Evolutionary conservation across 176 grass and related monocot genomes (phyloP).

Genomic region (Eragrostis curvula): DNA sequence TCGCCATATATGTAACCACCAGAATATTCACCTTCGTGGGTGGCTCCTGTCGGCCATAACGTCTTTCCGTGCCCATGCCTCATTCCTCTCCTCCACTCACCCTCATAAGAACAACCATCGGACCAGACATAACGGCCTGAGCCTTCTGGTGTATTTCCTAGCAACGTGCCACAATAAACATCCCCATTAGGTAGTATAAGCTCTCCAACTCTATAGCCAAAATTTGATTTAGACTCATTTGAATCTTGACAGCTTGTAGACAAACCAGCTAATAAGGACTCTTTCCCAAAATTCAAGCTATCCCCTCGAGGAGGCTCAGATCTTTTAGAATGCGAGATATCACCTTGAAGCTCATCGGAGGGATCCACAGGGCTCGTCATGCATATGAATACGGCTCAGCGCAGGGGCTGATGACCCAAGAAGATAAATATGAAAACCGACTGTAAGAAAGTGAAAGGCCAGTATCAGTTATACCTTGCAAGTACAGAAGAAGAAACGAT

Average conservation of each 20-base stretch:
- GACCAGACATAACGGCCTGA: slow-evolving; percentile 79
- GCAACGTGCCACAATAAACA: slow-evolving; percentile 65
- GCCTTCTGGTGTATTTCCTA: slow-evolving; percentile 76
- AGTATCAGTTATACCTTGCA: no score
- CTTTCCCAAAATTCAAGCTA: no score
- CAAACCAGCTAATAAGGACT: slow-evolving; percentile 4
- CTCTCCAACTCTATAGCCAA: slow-evolving; percentile 60
- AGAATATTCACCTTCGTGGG: slow-evolving; percentile 78
- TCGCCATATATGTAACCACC: slow-evolving; percentile 84
- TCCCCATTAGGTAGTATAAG: slow-evolving; percentile 71
- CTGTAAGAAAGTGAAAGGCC: no score
- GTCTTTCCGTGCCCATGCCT: slow-evolving; percentile 85
- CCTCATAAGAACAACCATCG: slow-evolving; percentile 77
- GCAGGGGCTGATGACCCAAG: no score
- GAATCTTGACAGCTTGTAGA: slow-evolving; percentile 56
- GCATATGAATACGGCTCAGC: no score
- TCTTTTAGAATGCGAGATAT: no score
- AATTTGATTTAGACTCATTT: slow-evolving; percentile 36
- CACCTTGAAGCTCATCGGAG: no score
- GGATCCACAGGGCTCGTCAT: no score
- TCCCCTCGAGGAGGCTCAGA: no score
- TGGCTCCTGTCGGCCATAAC: slow-evolving; percentile 62
- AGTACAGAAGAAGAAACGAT: no score
- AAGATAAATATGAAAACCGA: no score
- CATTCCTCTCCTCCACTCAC: slow-evolving; percentile 90